A percentile compares a stretch with the other conserved stretches of the same genome.
These are phyloP conservation scores for Ustilago tritici DNA, from an alignment of 1,284 basidiomycete species.

Conservation along the genomic window DNA sequence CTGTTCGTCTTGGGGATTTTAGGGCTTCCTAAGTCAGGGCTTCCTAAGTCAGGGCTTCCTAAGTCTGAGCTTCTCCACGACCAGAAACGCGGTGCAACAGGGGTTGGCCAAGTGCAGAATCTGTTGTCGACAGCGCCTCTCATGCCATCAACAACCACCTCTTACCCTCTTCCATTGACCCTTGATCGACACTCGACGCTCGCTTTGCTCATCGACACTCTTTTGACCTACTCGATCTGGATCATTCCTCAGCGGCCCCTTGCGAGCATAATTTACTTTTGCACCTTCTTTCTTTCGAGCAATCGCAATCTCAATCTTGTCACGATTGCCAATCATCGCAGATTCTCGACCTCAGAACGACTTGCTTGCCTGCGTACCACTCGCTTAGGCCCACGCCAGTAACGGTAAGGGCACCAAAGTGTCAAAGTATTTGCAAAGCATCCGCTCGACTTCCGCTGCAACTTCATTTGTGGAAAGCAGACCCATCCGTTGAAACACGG, in stretches of 20 bases:
- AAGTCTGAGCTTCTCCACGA: neutral
- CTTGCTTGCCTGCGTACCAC: too few relatives aligned
- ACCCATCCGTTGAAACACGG: neutral
- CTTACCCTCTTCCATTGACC: neutral
- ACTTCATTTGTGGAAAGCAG: neutral
- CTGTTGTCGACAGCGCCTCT: neutral
- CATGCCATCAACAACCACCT: neutral
- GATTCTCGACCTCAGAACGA: too few relatives aligned
- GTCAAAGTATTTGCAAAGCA: neutral
- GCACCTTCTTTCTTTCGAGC: neutral
- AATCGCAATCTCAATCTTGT: too few relatives aligned
- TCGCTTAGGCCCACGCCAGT: too few relatives aligned
- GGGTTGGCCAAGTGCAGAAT: constrained; percentile 2
- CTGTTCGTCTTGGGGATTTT: neutral
- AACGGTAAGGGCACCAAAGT: too few relatives aligned
- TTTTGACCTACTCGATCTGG: neutral
- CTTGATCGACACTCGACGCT: neutral
- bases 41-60: neutral
- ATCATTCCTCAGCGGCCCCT: neutral
- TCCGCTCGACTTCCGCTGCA: neutral
- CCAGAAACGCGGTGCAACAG: neutral
- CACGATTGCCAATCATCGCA: too few relatives aligned
- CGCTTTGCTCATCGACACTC: neutral
- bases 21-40: neutral
- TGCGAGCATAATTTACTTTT: neutral